Evolutionary conservation across 768 basidiomycete genomes (phyloP).

Genomic region (Trametes maxima): DNA sequence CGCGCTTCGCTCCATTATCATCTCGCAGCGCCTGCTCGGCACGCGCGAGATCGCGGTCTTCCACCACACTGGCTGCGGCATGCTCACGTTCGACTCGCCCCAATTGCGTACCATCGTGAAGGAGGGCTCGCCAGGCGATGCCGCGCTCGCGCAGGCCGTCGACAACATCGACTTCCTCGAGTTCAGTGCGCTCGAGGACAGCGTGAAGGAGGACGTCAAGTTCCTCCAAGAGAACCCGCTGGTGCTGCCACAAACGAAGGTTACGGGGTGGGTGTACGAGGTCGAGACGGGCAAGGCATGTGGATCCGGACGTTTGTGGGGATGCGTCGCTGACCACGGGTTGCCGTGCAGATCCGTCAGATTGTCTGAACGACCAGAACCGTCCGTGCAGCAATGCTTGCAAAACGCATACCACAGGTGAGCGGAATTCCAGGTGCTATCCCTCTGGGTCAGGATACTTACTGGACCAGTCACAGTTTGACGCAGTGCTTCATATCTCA

Average conservation of each 20-base stretch:
- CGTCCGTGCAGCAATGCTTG: neutral
- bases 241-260: slow-evolving; percentile 50
- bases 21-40: slow-evolving; percentile 73
- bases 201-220: slow-evolving; percentile 58
- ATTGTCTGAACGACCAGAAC: slow-evolving; percentile 14
- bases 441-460: too few relatives aligned
- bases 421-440: neutral
- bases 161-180: slow-evolving; percentile 59
- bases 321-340: too few relatives aligned
- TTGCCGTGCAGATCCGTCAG: slow-evolving; percentile 21
- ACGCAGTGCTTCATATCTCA: too few relatives aligned
- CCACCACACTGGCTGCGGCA: slow-evolving; percentile 75
- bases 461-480: too few relatives aligned
- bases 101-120: slow-evolving; percentile 54
- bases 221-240: slow-evolving; percentile 60
- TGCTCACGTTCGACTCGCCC: slow-evolving; percentile 61
- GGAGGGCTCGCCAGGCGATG: slow-evolving; percentile 41
- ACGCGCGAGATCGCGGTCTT: slow-evolving; percentile 69
- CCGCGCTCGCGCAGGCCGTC: slow-evolving; percentile 30
- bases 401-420: neutral
- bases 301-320: neutral
- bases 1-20: slow-evolving; percentile 63
- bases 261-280: slow-evolving; percentile 72
- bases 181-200: slow-evolving; percentile 52
- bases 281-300: slow-evolving; percentile 62